Base-by-base conservation (phyloP, 2,329 filamentous ascomycete genomes). In the Alternaria sp. region DNA sequence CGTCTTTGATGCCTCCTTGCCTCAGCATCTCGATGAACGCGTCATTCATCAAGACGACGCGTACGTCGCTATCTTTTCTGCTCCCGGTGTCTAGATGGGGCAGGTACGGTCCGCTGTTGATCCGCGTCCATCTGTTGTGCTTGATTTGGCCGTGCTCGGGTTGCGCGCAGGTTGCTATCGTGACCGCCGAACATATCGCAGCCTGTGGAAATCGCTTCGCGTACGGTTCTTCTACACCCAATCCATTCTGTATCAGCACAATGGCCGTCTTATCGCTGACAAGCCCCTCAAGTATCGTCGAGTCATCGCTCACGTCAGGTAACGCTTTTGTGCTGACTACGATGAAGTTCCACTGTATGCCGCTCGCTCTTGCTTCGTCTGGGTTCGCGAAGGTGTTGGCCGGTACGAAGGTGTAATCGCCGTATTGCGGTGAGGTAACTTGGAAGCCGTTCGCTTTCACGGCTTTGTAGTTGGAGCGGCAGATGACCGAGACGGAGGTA, bases 101-200 rank as follows among this genome's bases (percentile, higher is more conserved):
- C 17, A 86, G 84, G 76, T 90, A 92, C 12, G 90, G 88, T 0
- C 90, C 90, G 55, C 91, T 84, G 72, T 89, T 90, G 63, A 92
- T 89, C 44, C 90, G 82, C 47, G 90, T 93, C 90, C 90, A 93
- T 43, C 90, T 86, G 76, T 92, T 91, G 79, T 93, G 90, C 50
- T 86, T 84, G 60, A 93, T 86, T 0, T 86, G 81, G 6, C 90
- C 90, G 23, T 86, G 88, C 3, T 81, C 79, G 6, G 85, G 86
- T 78, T 92, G 90, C 67, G 89, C 90, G 15, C 89, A 90, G 67
- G 87, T 90, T 30, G 90, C 85, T 64, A 92, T 85, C 2, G 90
- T 92, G 28, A 92, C 90, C 23, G 88, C 90, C 69, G 87, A 90
- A 62, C 92, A 80, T 50, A 93, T 87, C 2, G 86, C 84, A 2